phyloP scores from a whole-genome alignment of 1,284 basidiomycete genomes.

The Tetrapyrgos nigripes region DNA sequence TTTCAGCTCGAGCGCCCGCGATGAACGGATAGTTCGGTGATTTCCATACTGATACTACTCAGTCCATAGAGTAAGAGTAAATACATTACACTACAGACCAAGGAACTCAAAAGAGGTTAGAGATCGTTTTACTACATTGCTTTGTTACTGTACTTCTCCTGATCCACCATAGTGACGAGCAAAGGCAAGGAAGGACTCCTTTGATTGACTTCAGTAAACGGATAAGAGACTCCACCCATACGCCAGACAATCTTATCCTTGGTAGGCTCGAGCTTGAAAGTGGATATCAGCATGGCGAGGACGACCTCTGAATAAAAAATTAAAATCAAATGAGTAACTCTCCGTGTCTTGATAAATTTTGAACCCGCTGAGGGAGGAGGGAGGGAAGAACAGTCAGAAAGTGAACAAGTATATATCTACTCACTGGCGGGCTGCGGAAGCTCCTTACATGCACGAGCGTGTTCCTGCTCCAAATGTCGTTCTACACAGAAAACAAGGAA shows the following conservation, averaged over 20 bases:
- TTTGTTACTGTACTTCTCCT: too few species aligned
- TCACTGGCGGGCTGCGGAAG: background rate
- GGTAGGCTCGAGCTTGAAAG: slow-evolving; percentile 23
- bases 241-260: slow-evolving; percentile 26
- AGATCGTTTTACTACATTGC: too few species aligned
- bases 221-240: slow-evolving; percentile 24
- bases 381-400: too few species aligned
- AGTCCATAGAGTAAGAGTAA: too few species aligned
- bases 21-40: too few species aligned
- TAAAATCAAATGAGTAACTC: background rate
- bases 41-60: too few species aligned
- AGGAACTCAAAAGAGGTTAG: too few species aligned
- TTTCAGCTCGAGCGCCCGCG: too few species aligned
- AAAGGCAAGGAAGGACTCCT: slow-evolving; percentile 8
- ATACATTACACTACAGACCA: too few species aligned
- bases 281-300: slow-evolving; percentile 20
- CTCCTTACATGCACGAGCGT: slow-evolving; percentile 1
- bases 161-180: background rate
- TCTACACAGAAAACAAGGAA: background rate
- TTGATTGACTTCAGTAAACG: slow-evolving; percentile 13
- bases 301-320: background rate
- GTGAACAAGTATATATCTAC: background rate
- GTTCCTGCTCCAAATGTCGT: slow-evolving; percentile 1
- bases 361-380: background rate
- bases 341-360: background rate